These are phyloP conservation scores for Lactarius hatsudake DNA, from an alignment of 768 basidiomycete genomes.

Conservation along the genomic window DNA sequence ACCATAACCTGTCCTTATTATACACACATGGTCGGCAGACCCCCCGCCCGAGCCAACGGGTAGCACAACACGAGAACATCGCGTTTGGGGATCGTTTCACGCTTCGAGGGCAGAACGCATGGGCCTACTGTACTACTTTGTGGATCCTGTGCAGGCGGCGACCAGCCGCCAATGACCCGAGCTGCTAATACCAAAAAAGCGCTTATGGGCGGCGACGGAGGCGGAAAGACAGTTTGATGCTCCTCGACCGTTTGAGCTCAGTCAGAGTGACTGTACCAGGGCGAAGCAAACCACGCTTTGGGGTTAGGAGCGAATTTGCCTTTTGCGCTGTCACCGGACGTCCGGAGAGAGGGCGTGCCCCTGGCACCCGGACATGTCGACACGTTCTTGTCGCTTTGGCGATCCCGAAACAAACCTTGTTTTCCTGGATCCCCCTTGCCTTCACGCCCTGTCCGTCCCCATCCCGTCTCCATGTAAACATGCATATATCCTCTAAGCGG, in stretches of 20 bases:
- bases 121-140: not conserved
- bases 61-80: not conserved
- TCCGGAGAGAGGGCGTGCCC: not conserved
- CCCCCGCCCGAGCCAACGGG: not conserved
- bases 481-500: not conserved
- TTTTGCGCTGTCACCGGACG: not conserved
- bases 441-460: not conserved
- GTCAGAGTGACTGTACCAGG: not conserved
- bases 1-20: not conserved
- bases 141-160: slow-evolving; percentile 2
- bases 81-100: not conserved
- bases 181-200: not conserved
- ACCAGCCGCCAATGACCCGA: not conserved
- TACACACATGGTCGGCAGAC: too few species aligned
- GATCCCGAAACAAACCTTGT: slow-evolving; percentile 19
- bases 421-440: not conserved
- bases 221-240: not conserved
- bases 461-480: not conserved
- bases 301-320: slow-evolving; percentile 3
- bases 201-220: slow-evolving; percentile 8
- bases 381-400: slow-evolving; percentile 21
- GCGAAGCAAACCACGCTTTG: not conserved
- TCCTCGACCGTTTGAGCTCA: not conserved
- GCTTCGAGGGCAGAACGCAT: not conserved
- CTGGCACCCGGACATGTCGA: not conserved